Conservation (phyloP, 2,329 filamentous ascomycete species). For the Albifimbria verrucaria region DNA sequence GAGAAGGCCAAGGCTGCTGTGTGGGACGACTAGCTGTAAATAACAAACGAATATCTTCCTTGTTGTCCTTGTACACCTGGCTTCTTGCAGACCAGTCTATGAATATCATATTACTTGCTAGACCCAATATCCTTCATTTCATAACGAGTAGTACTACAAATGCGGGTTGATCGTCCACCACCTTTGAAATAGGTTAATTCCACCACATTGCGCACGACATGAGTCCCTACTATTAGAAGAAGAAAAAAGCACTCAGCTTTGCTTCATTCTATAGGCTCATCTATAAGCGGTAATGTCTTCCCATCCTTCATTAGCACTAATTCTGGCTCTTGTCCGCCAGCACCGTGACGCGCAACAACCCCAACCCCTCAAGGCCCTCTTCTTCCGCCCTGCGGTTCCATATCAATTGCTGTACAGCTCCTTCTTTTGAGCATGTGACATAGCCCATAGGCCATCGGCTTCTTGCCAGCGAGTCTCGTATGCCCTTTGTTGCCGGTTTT, state of each 20-base stretch:
- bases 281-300: constrained; percentile 26
- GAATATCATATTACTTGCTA: no score
- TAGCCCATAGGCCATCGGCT: constrained; percentile 72
- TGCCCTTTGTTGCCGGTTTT: constrained; percentile 71
- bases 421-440: constrained; percentile 56
- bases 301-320: constrained; percentile 53
- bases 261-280: not conserved
- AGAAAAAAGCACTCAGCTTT: no score
- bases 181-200: no score
- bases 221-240: no score
- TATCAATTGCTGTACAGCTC: constrained; percentile 62
- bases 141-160: no score
- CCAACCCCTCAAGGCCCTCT: constrained; percentile 57
- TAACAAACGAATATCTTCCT: no score
- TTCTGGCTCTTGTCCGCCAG: constrained; percentile 29
- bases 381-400: constrained; percentile 68
- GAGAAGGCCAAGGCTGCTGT: constrained; percentile 79
- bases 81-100: no score
- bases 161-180: no score
- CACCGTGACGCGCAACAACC: constrained; percentile 42
- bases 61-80: no score
- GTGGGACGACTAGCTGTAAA: constrained; percentile 80
- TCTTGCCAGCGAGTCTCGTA: constrained; percentile 66
- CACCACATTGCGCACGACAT: no score
- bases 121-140: no score